Base-by-base conservation (phyloP, 2,329 filamentous ascomycete genomes). In the Alternaria postmessia region DNA sequence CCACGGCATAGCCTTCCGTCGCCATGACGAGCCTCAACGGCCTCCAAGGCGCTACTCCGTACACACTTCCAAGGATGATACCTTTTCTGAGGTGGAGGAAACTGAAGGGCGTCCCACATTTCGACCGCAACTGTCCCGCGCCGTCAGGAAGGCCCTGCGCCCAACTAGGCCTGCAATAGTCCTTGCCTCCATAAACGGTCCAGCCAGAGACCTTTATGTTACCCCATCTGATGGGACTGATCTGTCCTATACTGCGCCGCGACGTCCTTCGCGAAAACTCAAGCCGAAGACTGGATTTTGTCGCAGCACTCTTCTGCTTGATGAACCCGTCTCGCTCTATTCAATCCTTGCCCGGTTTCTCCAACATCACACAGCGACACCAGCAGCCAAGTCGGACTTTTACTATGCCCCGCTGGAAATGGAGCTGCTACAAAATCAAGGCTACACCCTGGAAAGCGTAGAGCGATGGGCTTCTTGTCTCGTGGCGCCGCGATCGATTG, bases 311-410 rank as follows among this genome's bases (percentile, higher is more conserved):
- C 7, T 18, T 58, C 24, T 14, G 28, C 48, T 54, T 24, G 26
- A 49, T 8, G 61, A 63, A 41, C 62, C 71, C 5, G 39, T 54
- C 1, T 69, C 75, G 1, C 49, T 75, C 6, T 65, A 72, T 56
- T 64, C 70, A 5, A 65, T 77, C n/a, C 54, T 78, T 28, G 61
- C 67, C n/a, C 68, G 72, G 18, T 71, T 72, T 51, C 28, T 77
- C 3, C n/a, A 56, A 22, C 59, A 65, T 24, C 49, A 57, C 11
- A 68, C 66, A n/a, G n/a, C 34, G 30, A 28, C 48, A 5, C 55
- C 62, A 4, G 18, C 12, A 5, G 39, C 18, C 20, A 42, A 64
- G n/a, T 38, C 54, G 7, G 59, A 53, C 1, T 70, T 66, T 48
- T 36, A 57, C 3, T 69, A 70, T 44, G 67, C 57, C 1, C 28